Conservation (phyloP, 169 alveolate species). For the Plasmodium cynomolgi region DNA sequence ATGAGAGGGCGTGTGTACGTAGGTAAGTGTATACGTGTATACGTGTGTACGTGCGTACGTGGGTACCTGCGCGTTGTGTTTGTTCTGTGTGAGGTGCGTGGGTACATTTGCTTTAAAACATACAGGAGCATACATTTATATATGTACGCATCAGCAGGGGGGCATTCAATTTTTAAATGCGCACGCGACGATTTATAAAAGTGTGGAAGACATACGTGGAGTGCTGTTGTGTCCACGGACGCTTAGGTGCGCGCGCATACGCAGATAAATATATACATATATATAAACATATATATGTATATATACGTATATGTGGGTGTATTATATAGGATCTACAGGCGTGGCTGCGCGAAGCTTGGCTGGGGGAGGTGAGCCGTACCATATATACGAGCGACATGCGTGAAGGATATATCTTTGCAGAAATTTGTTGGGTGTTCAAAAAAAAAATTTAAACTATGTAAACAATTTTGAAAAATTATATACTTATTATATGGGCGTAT, state of each 20-base stretch:
- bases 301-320: conserved; percentile 1
- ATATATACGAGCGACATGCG: neutral
- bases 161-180: conserved; percentile 28
- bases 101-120: neutral
- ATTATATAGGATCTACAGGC: neutral
- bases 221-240: neutral
- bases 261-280: neutral
- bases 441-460: conserved; percentile 13
- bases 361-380: neutral
- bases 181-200: conserved; percentile 28
- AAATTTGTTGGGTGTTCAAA: conserved; percentile 2
- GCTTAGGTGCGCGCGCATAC: neutral
- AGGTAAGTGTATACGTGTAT: neutral
- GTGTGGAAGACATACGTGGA: neutral
- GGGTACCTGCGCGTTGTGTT: neutral
- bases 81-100: neutral
- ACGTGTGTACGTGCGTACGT: neutral
- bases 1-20: neutral
- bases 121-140: neutral
- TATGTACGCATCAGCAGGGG: neutral
- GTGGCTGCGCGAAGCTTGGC: neutral
- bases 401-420: neutral
- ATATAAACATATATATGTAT: neutral
- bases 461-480: conserved; percentile 31
- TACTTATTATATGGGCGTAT: neutral